Evolutionary conservation across 2,329 filamentous ascomycete genomes (phyloP).

Genomic region (Chaetomium sp.): DNA sequence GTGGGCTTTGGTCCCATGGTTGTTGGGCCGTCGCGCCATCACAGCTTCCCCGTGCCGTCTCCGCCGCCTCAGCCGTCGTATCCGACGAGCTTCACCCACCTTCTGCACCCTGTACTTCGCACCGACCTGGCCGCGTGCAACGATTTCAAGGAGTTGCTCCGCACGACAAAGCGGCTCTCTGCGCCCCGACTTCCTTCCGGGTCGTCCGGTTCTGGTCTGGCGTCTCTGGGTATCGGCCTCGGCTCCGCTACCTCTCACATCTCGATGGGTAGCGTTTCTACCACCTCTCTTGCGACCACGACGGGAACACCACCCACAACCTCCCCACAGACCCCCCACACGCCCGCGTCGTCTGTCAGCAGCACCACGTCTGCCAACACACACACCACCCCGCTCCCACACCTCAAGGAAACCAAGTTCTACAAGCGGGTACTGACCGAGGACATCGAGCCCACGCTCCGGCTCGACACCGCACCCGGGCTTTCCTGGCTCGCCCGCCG

Average conservation of each 20-base stretch:
- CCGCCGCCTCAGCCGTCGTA: constrained; percentile 47
- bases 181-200: constrained; percentile 61
- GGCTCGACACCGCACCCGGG: constrained; percentile 81
- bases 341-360: constrained; percentile 47
- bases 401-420: constrained; percentile 84
- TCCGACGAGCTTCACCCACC: constrained; percentile 69
- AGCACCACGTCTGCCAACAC: constrained; percentile 34
- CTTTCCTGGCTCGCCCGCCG: constrained; percentile 90
- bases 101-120: constrained; percentile 76
- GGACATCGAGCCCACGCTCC: constrained; percentile 89
- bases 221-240: constrained; percentile 36
- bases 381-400: constrained; percentile 40
- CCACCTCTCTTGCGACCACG: constrained; percentile 46
- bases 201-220: constrained; percentile 31
- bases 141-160: constrained; percentile 75
- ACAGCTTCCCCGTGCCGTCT: constrained; percentile 37
- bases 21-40: constrained; percentile 24
- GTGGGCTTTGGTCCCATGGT: constrained; percentile 29
- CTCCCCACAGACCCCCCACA: constrained; percentile 53
- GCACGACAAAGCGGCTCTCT: constrained; percentile 55
- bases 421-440: constrained; percentile 85
- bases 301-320: constrained; percentile 40
- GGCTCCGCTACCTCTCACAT: constrained; percentile 24
- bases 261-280: constrained; percentile 50
- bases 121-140: constrained; percentile 75